These are phyloP conservation scores for Leishmania gerbilli DNA, from an alignment of 208 protist species.

Conservation along the genomic window DNA sequence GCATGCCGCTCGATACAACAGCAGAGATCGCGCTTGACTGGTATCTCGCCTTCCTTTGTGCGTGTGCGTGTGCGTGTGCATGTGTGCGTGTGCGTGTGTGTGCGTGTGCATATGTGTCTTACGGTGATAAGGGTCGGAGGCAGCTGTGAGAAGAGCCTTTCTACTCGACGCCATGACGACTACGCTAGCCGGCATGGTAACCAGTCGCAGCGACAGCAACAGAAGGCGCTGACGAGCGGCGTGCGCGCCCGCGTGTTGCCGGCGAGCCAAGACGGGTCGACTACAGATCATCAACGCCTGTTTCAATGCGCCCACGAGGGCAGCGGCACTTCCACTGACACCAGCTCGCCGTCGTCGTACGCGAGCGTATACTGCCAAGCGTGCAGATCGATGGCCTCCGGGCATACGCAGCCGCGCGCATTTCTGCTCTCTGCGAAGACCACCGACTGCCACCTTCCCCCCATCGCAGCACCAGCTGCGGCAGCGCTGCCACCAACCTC, in stretches of 20 bases:
- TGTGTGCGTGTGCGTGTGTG: no score
- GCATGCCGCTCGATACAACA: background rate
- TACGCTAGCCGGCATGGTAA: background rate
- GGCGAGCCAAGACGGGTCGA: background rate
- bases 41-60: background rate
- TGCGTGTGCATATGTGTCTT: background rate
- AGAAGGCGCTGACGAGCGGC: background rate
- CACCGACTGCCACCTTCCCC: background rate
- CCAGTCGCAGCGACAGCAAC: background rate
- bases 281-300: background rate
- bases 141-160: background rate
- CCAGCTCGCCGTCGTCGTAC: constrained; percentile 17
- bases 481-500: background rate
- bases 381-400: constrained; percentile 62
- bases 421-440: constrained; percentile 15
- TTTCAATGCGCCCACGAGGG: constrained; percentile 33
- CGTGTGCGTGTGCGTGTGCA: background rate
- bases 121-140: background rate
- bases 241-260: background rate
- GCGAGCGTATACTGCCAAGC: constrained; percentile 64
- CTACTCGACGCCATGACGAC: background rate
- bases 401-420: constrained; percentile 43
- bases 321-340: constrained; percentile 37
- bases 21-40: background rate
- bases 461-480: background rate